A percentile compares a stretch with the other conserved stretches of the same genome.
Conservation (phyloP, 106 monocot genomes). For the Platanthera guangdongensis region DNA sequence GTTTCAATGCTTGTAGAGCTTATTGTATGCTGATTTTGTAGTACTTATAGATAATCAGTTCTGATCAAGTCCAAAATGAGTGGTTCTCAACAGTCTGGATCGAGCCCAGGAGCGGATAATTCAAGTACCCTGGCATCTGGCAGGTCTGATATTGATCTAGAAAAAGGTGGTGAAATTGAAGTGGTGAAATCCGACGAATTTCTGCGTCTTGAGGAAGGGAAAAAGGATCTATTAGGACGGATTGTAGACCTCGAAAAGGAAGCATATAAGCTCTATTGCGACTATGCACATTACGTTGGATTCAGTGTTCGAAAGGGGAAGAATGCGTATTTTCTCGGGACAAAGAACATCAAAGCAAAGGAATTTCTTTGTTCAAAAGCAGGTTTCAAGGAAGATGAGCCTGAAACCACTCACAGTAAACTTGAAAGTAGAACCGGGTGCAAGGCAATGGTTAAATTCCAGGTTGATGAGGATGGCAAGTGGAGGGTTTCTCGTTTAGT, state of each 20-base stretch:
- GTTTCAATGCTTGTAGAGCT: neutral
- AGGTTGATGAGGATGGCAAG: slow-evolving; percentile 20
- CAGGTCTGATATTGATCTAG: slow-evolving; percentile 5
- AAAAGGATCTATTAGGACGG: slow-evolving; percentile 3
- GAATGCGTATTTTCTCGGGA: slow-evolving; percentile 19
- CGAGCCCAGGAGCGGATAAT: neutral
- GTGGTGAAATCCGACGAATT: neutral
- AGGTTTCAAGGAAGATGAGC: slow-evolving; percentile 24
- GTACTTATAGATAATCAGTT: neutral
- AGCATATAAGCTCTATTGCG: slow-evolving; percentile 30
- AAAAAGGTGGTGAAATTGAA: slow-evolving; percentile 5
- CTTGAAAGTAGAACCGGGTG: slow-evolving; percentile 30
- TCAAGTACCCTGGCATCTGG: neutral
- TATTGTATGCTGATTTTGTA: neutral
- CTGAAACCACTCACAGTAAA: slow-evolving; percentile 16
- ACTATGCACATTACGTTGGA: slow-evolving; percentile 28
- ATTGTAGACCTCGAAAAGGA: slow-evolving; percentile 12
- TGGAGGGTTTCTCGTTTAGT: slow-evolving; percentile 33
- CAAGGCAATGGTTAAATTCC: slow-evolving; percentile 34
- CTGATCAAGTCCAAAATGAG: neutral
- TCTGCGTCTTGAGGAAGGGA: neutral
- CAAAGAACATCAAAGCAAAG: slow-evolving; percentile 18
- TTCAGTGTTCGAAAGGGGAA: slow-evolving; percentile 37
- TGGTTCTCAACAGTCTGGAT: neutral
- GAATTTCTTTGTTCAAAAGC: slow-evolving; percentile 31